Percentiles rank a stretch among this genome's conserved stretches.
Evolutionary conservation across 441 rosid species (phyloP).

Genomic region (Metrosideros polymorpha): DNA sequence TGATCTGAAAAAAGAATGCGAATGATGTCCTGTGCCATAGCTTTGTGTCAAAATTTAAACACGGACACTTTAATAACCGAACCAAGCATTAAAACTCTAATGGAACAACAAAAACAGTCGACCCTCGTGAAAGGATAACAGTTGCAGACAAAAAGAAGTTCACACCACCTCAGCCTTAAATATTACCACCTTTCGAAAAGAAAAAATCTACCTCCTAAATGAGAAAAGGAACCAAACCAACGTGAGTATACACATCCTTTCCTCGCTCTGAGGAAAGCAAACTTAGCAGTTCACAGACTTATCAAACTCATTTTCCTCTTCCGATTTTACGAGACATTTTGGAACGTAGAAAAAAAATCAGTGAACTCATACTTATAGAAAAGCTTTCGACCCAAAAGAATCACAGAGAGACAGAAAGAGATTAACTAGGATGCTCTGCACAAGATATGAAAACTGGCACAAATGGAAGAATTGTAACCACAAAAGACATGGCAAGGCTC

Average conservation of each 20-base stretch:
- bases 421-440: neutral
- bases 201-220: neutral
- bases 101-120: neutral
- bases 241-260: neutral
- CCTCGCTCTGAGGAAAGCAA: neutral
- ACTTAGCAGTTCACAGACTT: neutral
- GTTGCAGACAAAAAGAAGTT: neutral
- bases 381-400: neutral
- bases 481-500: neutral
- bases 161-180: neutral
- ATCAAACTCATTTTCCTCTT: neutral
- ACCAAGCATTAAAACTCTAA: neutral
- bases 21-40: slow-evolving; percentile 27
- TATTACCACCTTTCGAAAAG: neutral
- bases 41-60: slow-evolving; percentile 12
- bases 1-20: slow-evolving; percentile 37
- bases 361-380: neutral
- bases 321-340: neutral
- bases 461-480: neutral
- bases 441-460: neutral
- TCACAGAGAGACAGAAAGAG: neutral
- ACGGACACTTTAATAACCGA: neutral
- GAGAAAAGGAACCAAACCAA: neutral
- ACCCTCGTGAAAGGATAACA: neutral
- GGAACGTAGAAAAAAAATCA: neutral